A percentile compares a stretch with the other conserved stretches of the same genome.
phyloP scores from a whole-genome alignment of 2,329 filamentous ascomycete genomes.

The Coniochaeta sp. region DNA sequence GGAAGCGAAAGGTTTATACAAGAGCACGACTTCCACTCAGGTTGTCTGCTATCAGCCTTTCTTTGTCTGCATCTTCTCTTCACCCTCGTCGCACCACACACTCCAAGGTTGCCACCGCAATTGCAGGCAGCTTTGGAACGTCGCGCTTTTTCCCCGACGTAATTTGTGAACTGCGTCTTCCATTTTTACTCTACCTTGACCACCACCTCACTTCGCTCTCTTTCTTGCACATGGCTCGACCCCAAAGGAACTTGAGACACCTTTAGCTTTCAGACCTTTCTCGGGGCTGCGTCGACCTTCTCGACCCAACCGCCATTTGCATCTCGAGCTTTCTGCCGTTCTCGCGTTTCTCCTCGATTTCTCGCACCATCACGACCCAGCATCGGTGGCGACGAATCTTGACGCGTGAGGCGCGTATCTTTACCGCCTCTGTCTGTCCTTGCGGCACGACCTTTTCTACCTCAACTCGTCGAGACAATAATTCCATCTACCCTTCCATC shows the following conservation, averaged over 20 bases:
- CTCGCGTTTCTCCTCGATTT: neutral
- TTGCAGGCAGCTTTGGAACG: neutral
- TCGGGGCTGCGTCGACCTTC: neutral
- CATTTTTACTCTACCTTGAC: neutral
- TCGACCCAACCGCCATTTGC: neutral
- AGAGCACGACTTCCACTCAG: neutral
- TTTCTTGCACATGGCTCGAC: neutral
- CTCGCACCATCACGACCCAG: neutral
- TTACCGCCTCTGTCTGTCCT: constrained; percentile 1
- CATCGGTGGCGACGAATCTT: neutral
- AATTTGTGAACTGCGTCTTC: neutral
- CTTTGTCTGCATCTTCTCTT: neutral
- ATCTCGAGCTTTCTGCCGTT: neutral
- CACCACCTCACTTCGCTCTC: neutral
- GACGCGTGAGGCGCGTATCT: constrained; percentile 3
- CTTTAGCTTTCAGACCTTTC: neutral
- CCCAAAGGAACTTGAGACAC: neutral
- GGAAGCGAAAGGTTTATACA: neutral
- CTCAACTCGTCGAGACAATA: neutral
- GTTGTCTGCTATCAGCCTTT: neutral
- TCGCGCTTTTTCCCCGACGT: neutral
- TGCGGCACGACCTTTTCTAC: neutral
- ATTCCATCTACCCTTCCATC: neutral
- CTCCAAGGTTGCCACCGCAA: neutral
- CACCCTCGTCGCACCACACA: neutral